Evolutionary conservation across 345 rosid genomes (phyloP), one percentile per base, ranked within the genome.

Genomic region (Syzygium jambos): DNA sequence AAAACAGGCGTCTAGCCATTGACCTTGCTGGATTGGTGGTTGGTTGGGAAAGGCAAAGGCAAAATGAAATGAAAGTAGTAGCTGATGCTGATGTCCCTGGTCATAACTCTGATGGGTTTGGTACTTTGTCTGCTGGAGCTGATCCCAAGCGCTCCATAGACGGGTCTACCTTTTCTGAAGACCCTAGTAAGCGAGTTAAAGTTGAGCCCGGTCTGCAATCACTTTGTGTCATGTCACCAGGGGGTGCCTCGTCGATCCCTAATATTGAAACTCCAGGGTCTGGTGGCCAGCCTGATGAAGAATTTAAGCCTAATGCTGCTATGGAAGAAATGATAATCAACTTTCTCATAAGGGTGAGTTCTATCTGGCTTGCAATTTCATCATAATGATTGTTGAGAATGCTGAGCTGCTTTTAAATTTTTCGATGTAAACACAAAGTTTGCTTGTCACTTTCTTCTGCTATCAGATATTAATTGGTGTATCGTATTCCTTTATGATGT

Each of bases 251-350:
- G 82, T 95, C 98, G 57, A 96, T 96, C 83, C 94, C 98, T 56
- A 95, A 95, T 73, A 91, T 96, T 83, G 99, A 96, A 92, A 94
- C 99, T 90, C 97, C 98, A n/a, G 99, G 99, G 88, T 92, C 98
- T 89, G 93, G 96, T 91, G 93, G 96, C 89, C 99, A 95, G 92
- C 97, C 99, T 86, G 99, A 98, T 89, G 99, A 98, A 90, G 99
- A 98, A 90, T 98, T 96, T 89, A 98, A 98, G 91, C 99, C 99
- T 65, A 98, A 98, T 94, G 99, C 99, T 86, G 99, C 99, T 84
- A 98, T 98, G 99, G 99, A 98, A 92, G 99, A 98, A 92, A 98
- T 98, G 99, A 96, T 98, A 85, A 98, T 98, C 91, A 98, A 96
- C 91, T 98, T 98, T 92, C 98, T 98, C 51, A 96, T 98, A 90